phyloP scores from a whole-genome alignment of 495 filamentous ascomycete genomes.

The Saxispiralis lemnorum region DNA sequence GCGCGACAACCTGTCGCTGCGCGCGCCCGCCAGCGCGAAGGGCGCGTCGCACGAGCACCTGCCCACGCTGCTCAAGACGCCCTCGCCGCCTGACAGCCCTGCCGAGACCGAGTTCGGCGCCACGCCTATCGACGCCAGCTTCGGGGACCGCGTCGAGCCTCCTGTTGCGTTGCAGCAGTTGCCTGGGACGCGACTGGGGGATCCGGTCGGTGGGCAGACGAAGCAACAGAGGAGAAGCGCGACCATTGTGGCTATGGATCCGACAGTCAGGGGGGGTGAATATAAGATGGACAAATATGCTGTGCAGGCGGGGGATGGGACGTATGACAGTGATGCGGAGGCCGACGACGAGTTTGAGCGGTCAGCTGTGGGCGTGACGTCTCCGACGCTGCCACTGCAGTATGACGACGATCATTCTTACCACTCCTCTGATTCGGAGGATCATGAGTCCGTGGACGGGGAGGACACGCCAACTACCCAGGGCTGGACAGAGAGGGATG shows the following conservation, averaged over 20 bases:
- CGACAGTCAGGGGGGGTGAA: not conserved
- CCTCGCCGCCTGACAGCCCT: slow-evolving; percentile 8
- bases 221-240: slow-evolving; percentile 14
- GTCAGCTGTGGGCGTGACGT: slow-evolving; percentile 39
- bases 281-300: slow-evolving; percentile 16
- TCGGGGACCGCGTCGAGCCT: slow-evolving; percentile 12
- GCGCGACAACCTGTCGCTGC: slow-evolving; percentile 2
- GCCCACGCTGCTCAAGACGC: slow-evolving; percentile 9
- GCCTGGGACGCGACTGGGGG: not conserved
- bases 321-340: slow-evolving; percentile 66
- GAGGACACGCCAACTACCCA: slow-evolving; percentile 83
- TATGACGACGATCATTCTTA: slow-evolving; percentile 77
- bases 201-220: not conserved
- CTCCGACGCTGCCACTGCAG: slow-evolving; percentile 55
- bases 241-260: slow-evolving; percentile 5
- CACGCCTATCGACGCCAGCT: slow-evolving; percentile 16
- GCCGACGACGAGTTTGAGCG: slow-evolving; percentile 91
- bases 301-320: slow-evolving; percentile 15
- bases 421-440: slow-evolving; percentile 41
- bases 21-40: slow-evolving; percentile 1
- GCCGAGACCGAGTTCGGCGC: slow-evolving; percentile 12
- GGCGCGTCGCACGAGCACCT: slow-evolving; percentile 10
- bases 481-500: slow-evolving; percentile 45
- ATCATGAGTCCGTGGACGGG: slow-evolving; percentile 7
- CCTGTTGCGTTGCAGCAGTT: slow-evolving; percentile 1